Evolutionary conservation across 2,329 filamentous ascomycete species (phyloP), one percentile per base, ranked within the genome.

Genomic region (Xylariaceae sp.): DNA sequence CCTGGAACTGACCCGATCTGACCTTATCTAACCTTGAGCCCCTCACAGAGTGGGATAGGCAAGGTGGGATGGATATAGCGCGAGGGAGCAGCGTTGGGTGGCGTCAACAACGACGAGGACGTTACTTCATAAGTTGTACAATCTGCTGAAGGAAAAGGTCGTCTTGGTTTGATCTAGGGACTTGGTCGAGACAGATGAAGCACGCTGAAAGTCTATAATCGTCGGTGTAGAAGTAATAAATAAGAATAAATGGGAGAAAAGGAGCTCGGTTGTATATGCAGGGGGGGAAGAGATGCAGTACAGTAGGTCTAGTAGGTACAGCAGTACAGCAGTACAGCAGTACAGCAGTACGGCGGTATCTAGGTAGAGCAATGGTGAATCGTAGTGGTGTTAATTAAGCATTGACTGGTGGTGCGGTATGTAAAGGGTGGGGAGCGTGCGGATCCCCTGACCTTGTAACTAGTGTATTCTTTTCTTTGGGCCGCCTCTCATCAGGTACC

Each of bases 31-130:
- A 41, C 51, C 41, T 48, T 43, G 37, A 53, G 61, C 63, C 65
- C 66, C 67, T 68, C 67, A 63, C 65, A 61, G 51, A 60, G 48
- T 43, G 43, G 51, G 37, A 60, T 4, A 29, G 54, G 29, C 17
- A 23, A 51, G 49, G 33, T 48, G 52, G 49, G 52, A 60, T 57
- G 56, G 56, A 49, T 31, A 56, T 50, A 44, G 48, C 56, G 48
- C 48, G 39, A 23, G 36, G 3, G 46, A 17, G 44, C 16, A 44
- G 34, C 45, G 49, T 17, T 48, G 47, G n/a, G 50, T n/a, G n/a
- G n/a, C n/a, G n/a, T n/a, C n/a, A 54, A 31, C n/a, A 44, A 44
- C 17, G 36, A 26, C 37, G 26, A 8, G 16, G 49, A 34, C 21
- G 49, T 24, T n/a, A 14, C 21, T n/a, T n/a, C n/a, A n/a, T n/a